Evolutionary conservation across 768 basidiomycete genomes (phyloP).

Genomic region (Lentinula guzmanii): DNA sequence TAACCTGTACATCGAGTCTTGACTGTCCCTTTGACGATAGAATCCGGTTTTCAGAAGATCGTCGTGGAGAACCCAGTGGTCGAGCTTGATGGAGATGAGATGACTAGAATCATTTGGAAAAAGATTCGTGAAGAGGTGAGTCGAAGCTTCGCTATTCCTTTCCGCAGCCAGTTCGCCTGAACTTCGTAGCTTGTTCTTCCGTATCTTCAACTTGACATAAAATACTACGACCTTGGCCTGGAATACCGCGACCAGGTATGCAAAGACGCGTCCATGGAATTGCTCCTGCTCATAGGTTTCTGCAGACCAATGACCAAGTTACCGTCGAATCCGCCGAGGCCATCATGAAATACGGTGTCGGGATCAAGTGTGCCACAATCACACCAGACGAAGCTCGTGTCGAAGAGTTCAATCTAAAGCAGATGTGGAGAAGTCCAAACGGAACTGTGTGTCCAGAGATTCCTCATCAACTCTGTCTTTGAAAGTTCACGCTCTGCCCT

Average conservation of each 20-base stretch:
- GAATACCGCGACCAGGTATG: constrained; percentile 84
- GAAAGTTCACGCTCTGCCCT: neutral
- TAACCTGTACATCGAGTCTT: neutral
- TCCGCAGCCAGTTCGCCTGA: neutral
- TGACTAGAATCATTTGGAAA: constrained; percentile 99
- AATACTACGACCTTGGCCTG: constrained; percentile 96
- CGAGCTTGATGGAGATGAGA: constrained; percentile 96
- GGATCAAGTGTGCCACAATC: constrained; percentile 97
- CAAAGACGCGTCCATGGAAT: neutral
- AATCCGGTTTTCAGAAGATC: constrained; percentile 49
- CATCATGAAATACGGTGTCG: constrained; percentile 90
- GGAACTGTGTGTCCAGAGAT: constrained; percentile 61
- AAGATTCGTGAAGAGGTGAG: constrained; percentile 91
- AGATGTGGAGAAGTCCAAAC: constrained; percentile 98
- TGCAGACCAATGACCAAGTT: constrained; percentile 86
- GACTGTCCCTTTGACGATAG: neutral
- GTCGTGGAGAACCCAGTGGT: constrained; percentile 85
- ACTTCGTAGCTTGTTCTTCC: constrained; percentile 83
- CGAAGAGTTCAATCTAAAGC: constrained; percentile 94
- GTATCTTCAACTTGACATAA: constrained; percentile 92
- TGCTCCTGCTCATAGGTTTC: neutral
- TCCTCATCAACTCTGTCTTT: neutral
- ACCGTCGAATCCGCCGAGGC: constrained; percentile 93
- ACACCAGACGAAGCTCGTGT: constrained; percentile 97
- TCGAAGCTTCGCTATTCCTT: constrained; percentile 6